Evolutionary conservation across 2,329 filamentous ascomycete genomes (phyloP), one percentile per base, ranked within the genome.

Genomic region (Botrytis medusae): DNA sequence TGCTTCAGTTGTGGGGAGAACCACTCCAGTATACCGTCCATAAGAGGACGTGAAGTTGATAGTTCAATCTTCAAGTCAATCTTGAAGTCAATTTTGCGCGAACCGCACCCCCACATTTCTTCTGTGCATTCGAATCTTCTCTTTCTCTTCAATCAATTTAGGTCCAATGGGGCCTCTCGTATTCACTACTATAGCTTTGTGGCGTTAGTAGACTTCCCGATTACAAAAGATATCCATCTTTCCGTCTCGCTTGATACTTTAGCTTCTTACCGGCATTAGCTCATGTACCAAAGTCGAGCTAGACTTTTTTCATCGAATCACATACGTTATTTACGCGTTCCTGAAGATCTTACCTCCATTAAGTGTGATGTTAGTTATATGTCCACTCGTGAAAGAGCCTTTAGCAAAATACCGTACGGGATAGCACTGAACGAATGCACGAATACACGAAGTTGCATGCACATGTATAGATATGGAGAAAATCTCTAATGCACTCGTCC

Each of bases 221-320:
- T n/a, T 42, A 40, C 34, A 62, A 42, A 48, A 46, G 5, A 46
- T 29, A 34, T 25, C 42, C 44, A 48, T 32, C 42, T 44, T 12
- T 48, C 42, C 29, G 29, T 25, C 20, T 65, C 62, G 29, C 29
- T 46, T 65, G 42, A 8, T 22, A 34, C 42, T 48, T 48, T 34
- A 48, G 62, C 44, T 48, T 65, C 62, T 29, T n/a, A 48, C 42
- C 42, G 18, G 44, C 62, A 65, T 65, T 65, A 65, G 29, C 40
- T 64, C 42, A 32, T 22, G 29, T 65, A 48, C 42, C n/a, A 34
- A 34, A 25, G 29, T 16, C 44, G 29, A 44, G 32, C 20, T 48
- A 48, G 12, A 46, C 62, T 65, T 34, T 34, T 18, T 32, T 34
- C 29, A 25, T 65, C 42, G 29, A 65, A 65, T 34, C 62, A 65